Evolutionary conservation across 1,139 yeast species (phyloP), one percentile per base, ranked within the genome.

Genomic region (Maudiozyma humilis): DNA sequence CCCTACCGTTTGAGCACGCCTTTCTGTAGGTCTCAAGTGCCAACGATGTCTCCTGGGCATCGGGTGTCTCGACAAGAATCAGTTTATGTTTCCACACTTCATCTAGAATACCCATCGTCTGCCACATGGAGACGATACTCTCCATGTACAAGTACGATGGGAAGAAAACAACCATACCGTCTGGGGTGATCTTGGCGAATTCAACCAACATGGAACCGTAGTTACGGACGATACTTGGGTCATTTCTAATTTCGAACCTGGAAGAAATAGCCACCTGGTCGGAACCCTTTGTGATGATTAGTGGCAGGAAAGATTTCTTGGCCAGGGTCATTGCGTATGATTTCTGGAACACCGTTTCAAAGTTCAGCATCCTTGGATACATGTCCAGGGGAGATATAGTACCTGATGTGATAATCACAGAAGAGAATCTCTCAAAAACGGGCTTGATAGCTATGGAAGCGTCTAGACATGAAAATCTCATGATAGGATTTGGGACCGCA

Each of bases 401-500:
- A 55, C 99, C 99, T 1, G 96, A 86, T 0, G 99, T 91, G 49
- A 91, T 91, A 48, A 91, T 83, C 13, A 91, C 95, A 0, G 96
- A 83, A n/a, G 87, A 80, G 60, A 91, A 91, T 49, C 91, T 73
- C 42, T 91, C 97, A 70, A 91, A 91, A 0, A 91, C 91, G 0
- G 99, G 98, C 60, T 88, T 91, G 53, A 91, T 91, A 3, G 98
- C 98, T 54, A 93, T 93, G 0, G 96, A 88, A 0, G 98, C 98
- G 67, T 91, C 99, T 42, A 93, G 70, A 68, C 99, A 91, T 0
- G 96, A 82, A 59, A 91, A 88, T 59, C 93, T 82, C 56, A 93
- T 67, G n/a, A 91, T 84, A 1, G 99, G 99, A 60, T 91, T 93
- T 0, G 99, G 98, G 15, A 93, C 98, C 0, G 96, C 89, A 1